phyloP scores from a whole-genome alignment of 208 protist species.

The Vickermania spadyakhi region DNA sequence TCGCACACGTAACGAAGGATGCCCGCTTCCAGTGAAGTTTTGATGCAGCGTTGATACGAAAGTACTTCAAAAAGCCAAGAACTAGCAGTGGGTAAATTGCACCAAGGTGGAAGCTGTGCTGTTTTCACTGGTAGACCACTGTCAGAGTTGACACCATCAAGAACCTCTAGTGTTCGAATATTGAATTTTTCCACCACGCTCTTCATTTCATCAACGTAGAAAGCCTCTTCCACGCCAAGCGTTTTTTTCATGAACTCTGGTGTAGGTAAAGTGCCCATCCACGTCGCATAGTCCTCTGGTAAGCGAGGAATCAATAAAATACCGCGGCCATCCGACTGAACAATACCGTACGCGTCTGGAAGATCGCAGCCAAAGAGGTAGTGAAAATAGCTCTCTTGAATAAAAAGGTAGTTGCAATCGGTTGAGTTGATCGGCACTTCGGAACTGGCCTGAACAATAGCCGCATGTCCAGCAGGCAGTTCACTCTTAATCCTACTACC shows the following conservation, averaged over 20 bases:
- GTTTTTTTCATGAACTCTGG: slow-evolving; percentile 40
- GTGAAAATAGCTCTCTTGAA: slow-evolving; percentile 93
- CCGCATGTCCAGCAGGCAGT: slow-evolving; percentile 46
- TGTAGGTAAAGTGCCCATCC: slow-evolving; percentile 85
- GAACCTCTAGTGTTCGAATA: slow-evolving; percentile 59
- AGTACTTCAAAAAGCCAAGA: slow-evolving; percentile 53
- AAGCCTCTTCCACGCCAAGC: slow-evolving; percentile 62
- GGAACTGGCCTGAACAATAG: slow-evolving; percentile 62
- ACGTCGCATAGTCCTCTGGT: slow-evolving; percentile 79
- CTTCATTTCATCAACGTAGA: slow-evolving; percentile 81
- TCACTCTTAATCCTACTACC: slow-evolving; percentile 22
- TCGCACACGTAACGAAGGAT: slow-evolving; percentile 87
- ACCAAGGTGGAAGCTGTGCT: slow-evolving; percentile 31
- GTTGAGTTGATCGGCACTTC: slow-evolving; percentile 87
- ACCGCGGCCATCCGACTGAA: slow-evolving; percentile 51
- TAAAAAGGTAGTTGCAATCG: slow-evolving; percentile 82
- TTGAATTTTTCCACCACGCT: slow-evolving; percentile 26
- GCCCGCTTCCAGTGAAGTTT: slow-evolving; percentile 89
- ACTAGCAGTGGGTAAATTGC: slow-evolving; percentile 6
- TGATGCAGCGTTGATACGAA: slow-evolving; percentile 69
- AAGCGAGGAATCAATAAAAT: slow-evolving; percentile 85
- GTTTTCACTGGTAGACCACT: slow-evolving; percentile 56
- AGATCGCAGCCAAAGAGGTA: slow-evolving; percentile 88
- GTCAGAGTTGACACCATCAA: slow-evolving; percentile 74
- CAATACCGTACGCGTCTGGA: slow-evolving; percentile 69